These are phyloP conservation scores for Talaromyces liani DNA, from an alignment of 495 filamentous ascomycete genomes.

Conservation along the genomic window DNA sequence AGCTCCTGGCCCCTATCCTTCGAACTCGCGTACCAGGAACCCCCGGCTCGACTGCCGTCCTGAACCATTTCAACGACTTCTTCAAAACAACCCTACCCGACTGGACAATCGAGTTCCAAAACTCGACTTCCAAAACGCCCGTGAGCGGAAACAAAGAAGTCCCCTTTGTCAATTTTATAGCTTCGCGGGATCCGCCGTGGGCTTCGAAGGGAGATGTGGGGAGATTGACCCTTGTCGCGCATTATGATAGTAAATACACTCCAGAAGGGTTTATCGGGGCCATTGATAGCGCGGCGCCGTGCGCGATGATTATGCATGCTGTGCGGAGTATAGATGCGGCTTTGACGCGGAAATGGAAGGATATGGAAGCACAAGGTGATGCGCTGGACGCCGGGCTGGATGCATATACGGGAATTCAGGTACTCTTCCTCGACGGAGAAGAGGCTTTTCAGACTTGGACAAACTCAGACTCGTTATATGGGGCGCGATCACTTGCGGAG, in stretches of 20 bases:
- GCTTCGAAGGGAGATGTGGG: constrained; percentile 62
- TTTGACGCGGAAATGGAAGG: constrained; percentile 72
- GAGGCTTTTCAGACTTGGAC: constrained; percentile 84
- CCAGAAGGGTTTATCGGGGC: constrained; percentile 91
- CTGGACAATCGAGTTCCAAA: constrained; percentile 79
- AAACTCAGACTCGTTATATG: constrained; percentile 75
- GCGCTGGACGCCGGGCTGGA: constrained; percentile 41
- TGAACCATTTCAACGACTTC: constrained; percentile 77
- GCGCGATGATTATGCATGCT: constrained; percentile 83
- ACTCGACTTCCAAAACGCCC: constrained; percentile 77
- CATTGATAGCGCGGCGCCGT: constrained; percentile 87
- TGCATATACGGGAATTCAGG: constrained; percentile 77
- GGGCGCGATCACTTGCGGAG: constrained; percentile 69
- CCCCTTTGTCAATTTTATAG: constrained; percentile 81
- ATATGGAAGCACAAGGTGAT: constrained; percentile 53
- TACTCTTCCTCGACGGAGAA: constrained; percentile 88
- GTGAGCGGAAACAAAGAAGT: constrained; percentile 57
- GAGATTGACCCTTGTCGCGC: constrained; percentile 78
- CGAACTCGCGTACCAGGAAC: constrained; percentile 85
- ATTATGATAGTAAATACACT: constrained; percentile 81
- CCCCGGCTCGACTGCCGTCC: constrained; percentile 61
- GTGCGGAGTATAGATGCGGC: constrained; percentile 73
- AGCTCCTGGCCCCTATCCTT: constrained; percentile 83
- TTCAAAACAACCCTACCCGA: constrained; percentile 63
- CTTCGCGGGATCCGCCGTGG: constrained; percentile 87